Evolutionary conservation across 768 basidiomycete genomes (phyloP), one percentile per base, ranked within the genome.

Genomic region (Lactarius quietus): DNA sequence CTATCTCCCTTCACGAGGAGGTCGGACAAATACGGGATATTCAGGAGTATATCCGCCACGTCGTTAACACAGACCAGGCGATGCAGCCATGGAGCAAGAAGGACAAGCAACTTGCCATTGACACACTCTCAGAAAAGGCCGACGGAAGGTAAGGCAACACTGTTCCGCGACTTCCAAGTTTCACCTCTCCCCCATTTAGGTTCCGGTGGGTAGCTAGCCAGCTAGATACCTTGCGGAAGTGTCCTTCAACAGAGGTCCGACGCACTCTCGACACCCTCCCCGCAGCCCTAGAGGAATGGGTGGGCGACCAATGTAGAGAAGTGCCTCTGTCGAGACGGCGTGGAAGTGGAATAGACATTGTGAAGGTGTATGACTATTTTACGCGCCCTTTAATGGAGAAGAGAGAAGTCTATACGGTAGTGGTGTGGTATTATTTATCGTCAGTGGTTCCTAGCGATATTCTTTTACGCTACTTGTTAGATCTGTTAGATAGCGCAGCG

Each of bases 121-220:
- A 64, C 5, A 57, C 55, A 29, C 54, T 63, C 45, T 63, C 55
- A 8, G 54, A 57, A 20, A 57, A 56, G 10, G 43, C 55, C 0
- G 35, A 57, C 38, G 62, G 62, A 1, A 63, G 56, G 62, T 63
- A 57, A 57, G 62, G 4, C 48, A 28, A 15, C 14, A 5, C 23
- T 20, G 28, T 15, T 6, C 20, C 28, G 23, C 17, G 14, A 14
- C 17, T 17, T 28, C n/a, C n/a, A 51, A 20, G 15, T 3, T 26
- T 28, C 6, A 51, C 28, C 29, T 6, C 31, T 26, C 29, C 20
- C 26, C 2, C 10, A 6, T 36, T 2, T 7, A 63, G 62, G 55
- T 63, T 63, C 39, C 26, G 55, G 17, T 63, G 45, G 62, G 62
- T 58, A 5, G 56, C 36, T 10, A 57, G 62, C 26, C 62, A 63